phyloP scores from a whole-genome alignment of 345 rosid species.

The Pistacia atlantica region DNA sequence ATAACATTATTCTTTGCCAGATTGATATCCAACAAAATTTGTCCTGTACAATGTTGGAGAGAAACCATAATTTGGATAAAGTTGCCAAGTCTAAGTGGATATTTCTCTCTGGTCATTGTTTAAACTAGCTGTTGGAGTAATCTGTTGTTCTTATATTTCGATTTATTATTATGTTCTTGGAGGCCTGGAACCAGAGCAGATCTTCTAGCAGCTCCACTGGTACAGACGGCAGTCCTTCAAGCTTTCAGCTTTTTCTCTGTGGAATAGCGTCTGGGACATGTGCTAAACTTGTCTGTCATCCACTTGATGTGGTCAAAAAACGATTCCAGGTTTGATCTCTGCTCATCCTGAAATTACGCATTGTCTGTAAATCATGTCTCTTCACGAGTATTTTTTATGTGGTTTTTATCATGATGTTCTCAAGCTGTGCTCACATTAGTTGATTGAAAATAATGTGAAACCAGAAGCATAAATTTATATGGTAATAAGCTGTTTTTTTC shows the following conservation, averaged over 20 bases:
- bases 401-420: not conserved
- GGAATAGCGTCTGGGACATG: slow-evolving; percentile 96
- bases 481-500: not conserved
- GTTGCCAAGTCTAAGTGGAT: not conserved
- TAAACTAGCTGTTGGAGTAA: not conserved
- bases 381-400: no score
- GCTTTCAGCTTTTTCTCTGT: slow-evolving; percentile 83
- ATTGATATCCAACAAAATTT: not conserved
- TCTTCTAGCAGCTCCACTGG: slow-evolving; percentile 39
- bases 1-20: not conserved
- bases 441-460: not conserved
- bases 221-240: slow-evolving; percentile 52
- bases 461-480: not conserved
- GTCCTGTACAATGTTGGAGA: not conserved
- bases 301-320: slow-evolving; percentile 96
- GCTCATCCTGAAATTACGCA: not conserved
- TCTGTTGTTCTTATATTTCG: not conserved
- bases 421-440: not conserved
- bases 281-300: slow-evolving; percentile 99
- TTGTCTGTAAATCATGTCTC: not conserved
- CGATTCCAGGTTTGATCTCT: slow-evolving; percentile 77
- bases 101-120: not conserved
- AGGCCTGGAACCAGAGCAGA: slow-evolving; percentile 70
- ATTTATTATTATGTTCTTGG: slow-evolving; percentile 10
- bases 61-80: not conserved